A percentile compares a stretch with the other conserved stretches of the same genome.
These are phyloP conservation scores for Fusarium proliferatum DNA, from an alignment of 2,329 filamentous ascomycete species.

Conservation along the genomic window DNA sequence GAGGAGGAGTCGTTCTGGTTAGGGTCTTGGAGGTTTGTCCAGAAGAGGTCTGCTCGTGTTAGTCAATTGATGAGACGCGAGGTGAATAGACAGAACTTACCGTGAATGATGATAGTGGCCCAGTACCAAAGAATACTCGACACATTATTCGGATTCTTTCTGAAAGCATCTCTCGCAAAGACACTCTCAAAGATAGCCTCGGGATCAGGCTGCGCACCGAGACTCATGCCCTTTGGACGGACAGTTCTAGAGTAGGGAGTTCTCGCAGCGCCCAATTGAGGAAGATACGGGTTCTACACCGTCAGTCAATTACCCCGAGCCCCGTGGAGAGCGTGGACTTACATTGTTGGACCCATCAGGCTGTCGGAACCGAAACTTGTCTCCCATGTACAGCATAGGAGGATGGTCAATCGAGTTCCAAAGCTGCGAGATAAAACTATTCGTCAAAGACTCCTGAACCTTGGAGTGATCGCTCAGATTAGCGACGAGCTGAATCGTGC, in stretches of 20 bases:
- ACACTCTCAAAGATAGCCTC: constrained; percentile 70
- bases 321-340: background rate
- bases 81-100: constrained; percentile 46
- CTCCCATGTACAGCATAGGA: constrained; percentile 71
- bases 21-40: constrained; percentile 71
- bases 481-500: constrained; percentile 76
- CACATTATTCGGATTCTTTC: constrained; percentile 75
- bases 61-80: rapidly evolving
- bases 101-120: constrained; percentile 79
- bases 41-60: constrained; percentile 68
- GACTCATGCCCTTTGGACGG: constrained; percentile 66
- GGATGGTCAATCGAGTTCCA: constrained; percentile 81
- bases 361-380: constrained; percentile 72
- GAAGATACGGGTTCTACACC: constrained; percentile 69
- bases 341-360: constrained; percentile 78
- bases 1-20: constrained; percentile 74
- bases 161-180: constrained; percentile 64
- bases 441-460: constrained; percentile 71
- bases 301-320: constrained; percentile 4
- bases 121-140: constrained; percentile 79
- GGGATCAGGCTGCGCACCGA: constrained; percentile 75
- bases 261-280: constrained; percentile 73
- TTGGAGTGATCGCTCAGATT: constrained; percentile 72
- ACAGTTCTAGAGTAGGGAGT: constrained; percentile 75
- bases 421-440: constrained; percentile 73